Percentiles rank a stretch among this genome's conserved stretches.
These are phyloP conservation scores for Boletus insuetus DNA, from an alignment of 768 basidiomycete genomes.

Conservation along the genomic window DNA sequence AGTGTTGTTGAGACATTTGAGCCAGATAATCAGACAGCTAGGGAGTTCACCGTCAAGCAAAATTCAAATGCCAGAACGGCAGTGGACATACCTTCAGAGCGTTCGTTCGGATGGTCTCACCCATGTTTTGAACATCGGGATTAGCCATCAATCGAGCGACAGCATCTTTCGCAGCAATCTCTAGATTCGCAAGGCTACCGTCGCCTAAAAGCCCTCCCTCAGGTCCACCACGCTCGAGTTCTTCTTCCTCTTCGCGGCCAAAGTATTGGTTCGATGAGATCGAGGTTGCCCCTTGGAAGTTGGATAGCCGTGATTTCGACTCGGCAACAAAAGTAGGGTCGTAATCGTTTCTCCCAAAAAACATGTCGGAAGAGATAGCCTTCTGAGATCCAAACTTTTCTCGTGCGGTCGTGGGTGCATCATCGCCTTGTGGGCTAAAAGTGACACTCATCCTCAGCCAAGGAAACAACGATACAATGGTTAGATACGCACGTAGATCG, in stretches of 20 bases:
- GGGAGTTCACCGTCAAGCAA: background rate
- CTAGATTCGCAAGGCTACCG: constrained; percentile 51
- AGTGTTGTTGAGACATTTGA: constrained; percentile 55
- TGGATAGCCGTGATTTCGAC: constrained; percentile 75
- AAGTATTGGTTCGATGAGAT: constrained; percentile 98
- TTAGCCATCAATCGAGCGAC: constrained; percentile 73
- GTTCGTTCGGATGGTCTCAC: constrained; percentile 72
- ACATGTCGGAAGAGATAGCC: constrained; percentile 97
- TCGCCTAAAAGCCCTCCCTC: constrained; percentile 56
- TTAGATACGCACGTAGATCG: constrained; percentile 34
- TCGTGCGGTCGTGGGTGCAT: constrained; percentile 75
- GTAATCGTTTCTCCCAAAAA: constrained; percentile 87
- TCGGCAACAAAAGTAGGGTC: constrained; percentile 70
- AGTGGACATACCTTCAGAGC: constrained; percentile 69
- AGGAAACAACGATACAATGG: background rate
- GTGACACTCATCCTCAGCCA: background rate
- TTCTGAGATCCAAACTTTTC: constrained; percentile 93
- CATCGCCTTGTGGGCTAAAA: constrained; percentile 39
- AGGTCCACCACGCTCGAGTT: constrained; percentile 38
- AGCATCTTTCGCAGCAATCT: constrained; percentile 71
- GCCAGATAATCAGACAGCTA: constrained; percentile 68
- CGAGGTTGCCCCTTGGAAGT: constrained; percentile 88
- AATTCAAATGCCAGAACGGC: background rate
- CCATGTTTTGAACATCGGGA: constrained; percentile 84
- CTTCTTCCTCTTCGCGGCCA: constrained; percentile 82